Evolutionary conservation across 2,329 filamentous ascomycete species (phyloP).

Genomic region (Fusarium pseudograminearum): DNA sequence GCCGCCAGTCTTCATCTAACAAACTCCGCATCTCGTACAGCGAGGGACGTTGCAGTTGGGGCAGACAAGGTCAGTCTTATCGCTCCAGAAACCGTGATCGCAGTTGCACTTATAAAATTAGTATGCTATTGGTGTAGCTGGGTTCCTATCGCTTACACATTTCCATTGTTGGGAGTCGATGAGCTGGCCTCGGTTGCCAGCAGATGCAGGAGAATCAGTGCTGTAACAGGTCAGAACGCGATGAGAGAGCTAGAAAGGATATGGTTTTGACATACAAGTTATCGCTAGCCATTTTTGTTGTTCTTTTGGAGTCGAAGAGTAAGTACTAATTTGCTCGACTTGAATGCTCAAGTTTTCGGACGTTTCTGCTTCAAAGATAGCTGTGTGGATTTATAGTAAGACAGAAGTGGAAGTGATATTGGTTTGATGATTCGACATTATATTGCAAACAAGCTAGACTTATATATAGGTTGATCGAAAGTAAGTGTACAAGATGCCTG

Average conservation of each 20-base stretch:
- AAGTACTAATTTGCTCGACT: neutral
- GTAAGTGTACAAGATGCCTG: neutral
- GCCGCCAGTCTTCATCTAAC: neutral
- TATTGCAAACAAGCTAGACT: neutral
- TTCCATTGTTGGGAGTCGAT: conserved; percentile 7
- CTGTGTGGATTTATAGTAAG: neutral
- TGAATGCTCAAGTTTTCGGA: neutral
- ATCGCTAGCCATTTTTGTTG: conserved; percentile 6
- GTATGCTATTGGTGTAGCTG: neutral
- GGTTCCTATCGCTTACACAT: conserved; percentile 7
- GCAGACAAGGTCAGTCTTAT: neutral
- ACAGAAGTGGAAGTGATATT: neutral
- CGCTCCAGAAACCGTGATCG: neutral
- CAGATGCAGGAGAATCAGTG: neutral
- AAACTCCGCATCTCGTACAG: conserved; percentile 41
- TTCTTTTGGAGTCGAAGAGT: neutral
- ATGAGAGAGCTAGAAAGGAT: neutral
- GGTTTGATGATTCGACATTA: neutral
- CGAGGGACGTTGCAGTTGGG: conserved; percentile 15
- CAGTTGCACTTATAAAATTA: conserved; percentile 21
- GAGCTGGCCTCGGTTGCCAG: conserved; percentile 6
- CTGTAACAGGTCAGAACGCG: conserved; percentile 5
- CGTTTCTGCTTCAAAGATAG: neutral
- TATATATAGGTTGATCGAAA: conserved; percentile 5
- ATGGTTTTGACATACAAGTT: conserved; percentile 6